Percentiles rank a stretch among this genome's conserved stretches.
Conservation (phyloP, 495 filamentous ascomycete genomes). For the Pyrenopolyporus hunteri region DNA sequence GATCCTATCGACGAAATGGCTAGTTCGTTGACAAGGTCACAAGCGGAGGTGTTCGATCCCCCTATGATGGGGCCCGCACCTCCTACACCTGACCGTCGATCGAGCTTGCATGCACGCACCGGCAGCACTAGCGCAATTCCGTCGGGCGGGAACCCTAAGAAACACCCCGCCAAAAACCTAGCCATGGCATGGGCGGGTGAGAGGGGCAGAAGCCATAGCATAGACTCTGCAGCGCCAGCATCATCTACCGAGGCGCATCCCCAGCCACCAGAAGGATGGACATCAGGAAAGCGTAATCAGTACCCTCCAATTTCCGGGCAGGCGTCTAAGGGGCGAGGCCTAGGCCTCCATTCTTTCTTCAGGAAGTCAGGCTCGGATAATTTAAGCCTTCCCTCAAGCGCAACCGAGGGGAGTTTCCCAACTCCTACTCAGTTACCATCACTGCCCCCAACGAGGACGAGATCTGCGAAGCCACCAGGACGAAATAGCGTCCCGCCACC, state of each 20-base stretch:
- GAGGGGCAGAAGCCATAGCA: constrained; percentile 49
- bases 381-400: constrained; percentile 39
- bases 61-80: constrained; percentile 31
- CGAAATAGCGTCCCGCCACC: constrained; percentile 40
- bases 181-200: constrained; percentile 18
- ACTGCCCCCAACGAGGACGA: constrained; percentile 2
- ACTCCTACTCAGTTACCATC: constrained; percentile 23
- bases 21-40: constrained; percentile 41
- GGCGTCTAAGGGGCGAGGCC: constrained; percentile 41
- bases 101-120: constrained; percentile 50
- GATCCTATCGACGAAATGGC: constrained; percentile 47
- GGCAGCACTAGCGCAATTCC: constrained; percentile 33
- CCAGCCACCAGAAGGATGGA: constrained; percentile 9
- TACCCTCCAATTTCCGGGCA: constrained; percentile 54
- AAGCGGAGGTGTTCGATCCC: constrained; percentile 36
- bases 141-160: constrained; percentile 37
- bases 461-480: constrained; percentile 15
- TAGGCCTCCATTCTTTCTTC: constrained; percentile 47
- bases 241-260: not conserved
- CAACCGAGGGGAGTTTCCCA: constrained; percentile 46
- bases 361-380: constrained; percentile 42
- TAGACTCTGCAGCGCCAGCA: constrained; percentile 33
- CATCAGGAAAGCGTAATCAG: constrained; percentile 47
- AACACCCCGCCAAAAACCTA: constrained; percentile 27
- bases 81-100: constrained; percentile 50